Evolutionary conservation across 768 basidiomycete genomes (phyloP), one percentile per base, ranked within the genome.

Genomic region (Mycena chlorophos): DNA sequence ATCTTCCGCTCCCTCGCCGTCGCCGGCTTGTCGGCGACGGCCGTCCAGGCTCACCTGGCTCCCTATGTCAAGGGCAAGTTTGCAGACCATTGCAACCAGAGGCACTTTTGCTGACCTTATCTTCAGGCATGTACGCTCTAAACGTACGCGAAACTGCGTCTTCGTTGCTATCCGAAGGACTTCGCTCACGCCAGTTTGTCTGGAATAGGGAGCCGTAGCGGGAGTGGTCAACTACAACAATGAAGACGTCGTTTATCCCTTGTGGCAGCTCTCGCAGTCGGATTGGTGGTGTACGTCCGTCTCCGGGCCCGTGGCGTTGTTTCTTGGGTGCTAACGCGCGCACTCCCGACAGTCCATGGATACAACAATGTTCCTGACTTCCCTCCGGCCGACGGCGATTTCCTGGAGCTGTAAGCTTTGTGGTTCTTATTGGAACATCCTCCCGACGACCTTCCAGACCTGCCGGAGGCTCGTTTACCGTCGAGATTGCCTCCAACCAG

Each of bases 401-500:
- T 73, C 60, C 61, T 81, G 4, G 73, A 79, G 29, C 57, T 81
- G 79, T 79, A 38, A 58, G 77, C 67, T 51, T 12, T 20, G 27
- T 14, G 14, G 22, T 26, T 16, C 20, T n/a, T 28, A 10, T 20
- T 28, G 8, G 39, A 5, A 6, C 39, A 19, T 20, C 6, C 39
- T 37, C 20, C 3, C 34, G 3, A 25, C 55, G 51, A 34, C 25
- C 26, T 22, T 20, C 1, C 55, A 80, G 81, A 12, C 82, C 81
- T 6, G 82, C 78, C 3, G 80, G 80, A 30, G 68, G 71, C 37
- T 66, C 69, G 34, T 81, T 82, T 63, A 73, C 71, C 1, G 74
- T 81, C 19, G 80, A 82, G 63, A 71, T 82, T 25, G 75, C 77
- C 4, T 69, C 73, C 6, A 82, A 83, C 64, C 75, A 77, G 13